Evolutionary conservation across 176 grass and related monocot genomes (phyloP).

Genomic region (Aegilops longissima): DNA sequence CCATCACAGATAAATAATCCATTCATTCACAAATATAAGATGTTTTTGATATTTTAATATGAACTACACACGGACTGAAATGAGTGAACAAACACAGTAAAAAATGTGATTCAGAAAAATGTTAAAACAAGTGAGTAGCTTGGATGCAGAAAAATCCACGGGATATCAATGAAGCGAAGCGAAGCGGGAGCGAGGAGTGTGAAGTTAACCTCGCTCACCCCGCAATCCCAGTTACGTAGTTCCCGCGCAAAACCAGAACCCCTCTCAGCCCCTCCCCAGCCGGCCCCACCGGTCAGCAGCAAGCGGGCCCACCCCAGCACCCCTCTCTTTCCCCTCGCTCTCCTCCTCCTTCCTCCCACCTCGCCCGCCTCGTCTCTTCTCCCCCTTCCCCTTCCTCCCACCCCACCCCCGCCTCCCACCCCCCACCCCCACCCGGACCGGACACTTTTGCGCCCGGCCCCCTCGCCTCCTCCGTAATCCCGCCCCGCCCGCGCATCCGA

Average conservation of each 20-base stretch:
- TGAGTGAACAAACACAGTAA: too few relatives aligned
- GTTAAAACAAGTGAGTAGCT: too few relatives aligned
- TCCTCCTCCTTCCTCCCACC: conserved; percentile 17
- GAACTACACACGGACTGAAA: too few relatives aligned
- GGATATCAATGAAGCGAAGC: too few relatives aligned
- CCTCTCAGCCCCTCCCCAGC: not conserved
- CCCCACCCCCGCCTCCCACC: not conserved
- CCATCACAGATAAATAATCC: too few relatives aligned
- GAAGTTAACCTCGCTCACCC: too few relatives aligned
- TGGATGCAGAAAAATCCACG: too few relatives aligned
- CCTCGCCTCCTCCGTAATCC: conserved; percentile 26
- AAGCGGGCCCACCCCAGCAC: not conserved
- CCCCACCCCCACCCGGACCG: not conserved
- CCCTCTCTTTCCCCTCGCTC: conserved; percentile 25
- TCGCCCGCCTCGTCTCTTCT: not conserved
- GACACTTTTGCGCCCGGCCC: conserved; percentile 33
- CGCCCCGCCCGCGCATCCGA: conserved; percentile 28
- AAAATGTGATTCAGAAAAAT: too few relatives aligned
- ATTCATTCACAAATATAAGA: too few relatives aligned
- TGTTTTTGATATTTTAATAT: too few relatives aligned
- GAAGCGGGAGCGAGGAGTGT: too few relatives aligned
- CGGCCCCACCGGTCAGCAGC: not conserved
- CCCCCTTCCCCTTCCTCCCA: not conserved
- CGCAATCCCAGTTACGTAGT: not conserved
- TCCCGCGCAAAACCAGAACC: conserved; percentile 41